Percentiles rank a stretch among this genome's conserved stretches.
Conservation (phyloP, 371 early-diverging fungal species). For the Mortierella sp. region DNA sequence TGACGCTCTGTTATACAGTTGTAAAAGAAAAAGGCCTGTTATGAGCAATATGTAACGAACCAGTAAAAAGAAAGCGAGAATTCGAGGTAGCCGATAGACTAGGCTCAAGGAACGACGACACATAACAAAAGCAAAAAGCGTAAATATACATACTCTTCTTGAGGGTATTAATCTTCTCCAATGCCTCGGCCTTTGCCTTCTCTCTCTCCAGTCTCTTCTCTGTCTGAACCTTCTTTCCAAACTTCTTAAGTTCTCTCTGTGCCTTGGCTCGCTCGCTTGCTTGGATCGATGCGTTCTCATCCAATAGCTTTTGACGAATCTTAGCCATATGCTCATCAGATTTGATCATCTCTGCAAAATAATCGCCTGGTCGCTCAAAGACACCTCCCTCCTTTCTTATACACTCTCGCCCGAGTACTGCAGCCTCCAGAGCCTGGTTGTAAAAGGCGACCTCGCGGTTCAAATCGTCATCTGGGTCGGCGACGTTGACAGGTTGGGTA, state of each 20-base stretch:
- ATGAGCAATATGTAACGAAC: not conserved
- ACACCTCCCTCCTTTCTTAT: slow-evolving; percentile 75
- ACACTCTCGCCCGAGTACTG: slow-evolving; percentile 69
- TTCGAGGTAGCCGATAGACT: not conserved
- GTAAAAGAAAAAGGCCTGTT: not conserved
- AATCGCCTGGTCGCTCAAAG: slow-evolving; percentile 89
- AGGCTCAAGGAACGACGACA: not conserved
- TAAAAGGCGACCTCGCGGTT: slow-evolving; percentile 92
- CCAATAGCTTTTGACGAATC: slow-evolving; percentile 85
- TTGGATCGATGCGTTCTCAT: slow-evolving; percentile 85
- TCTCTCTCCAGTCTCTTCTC: slow-evolving; percentile 87
- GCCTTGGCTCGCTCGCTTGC: slow-evolving; percentile 88
- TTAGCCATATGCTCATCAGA: slow-evolving; percentile 93
- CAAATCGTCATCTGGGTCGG: slow-evolving; percentile 87
- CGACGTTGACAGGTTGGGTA: slow-evolving; percentile 65
- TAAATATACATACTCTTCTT: slow-evolving; percentile 81
- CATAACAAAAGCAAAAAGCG: slow-evolving; percentile 21
- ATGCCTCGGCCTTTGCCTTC: slow-evolving; percentile 83
- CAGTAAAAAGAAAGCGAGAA: not conserved
- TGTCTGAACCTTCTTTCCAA: slow-evolving; percentile 96
- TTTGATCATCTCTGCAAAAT: slow-evolving; percentile 97
- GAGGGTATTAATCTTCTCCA: slow-evolving; percentile 92
- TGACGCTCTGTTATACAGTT: slow-evolving; percentile 66
- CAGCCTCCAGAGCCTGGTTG: slow-evolving; percentile 89
- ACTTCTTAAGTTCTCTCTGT: slow-evolving; percentile 92